phyloP scores from a whole-genome alignment of 1,284 basidiomycete genomes.

The Macrocystidia cucumis region DNA sequence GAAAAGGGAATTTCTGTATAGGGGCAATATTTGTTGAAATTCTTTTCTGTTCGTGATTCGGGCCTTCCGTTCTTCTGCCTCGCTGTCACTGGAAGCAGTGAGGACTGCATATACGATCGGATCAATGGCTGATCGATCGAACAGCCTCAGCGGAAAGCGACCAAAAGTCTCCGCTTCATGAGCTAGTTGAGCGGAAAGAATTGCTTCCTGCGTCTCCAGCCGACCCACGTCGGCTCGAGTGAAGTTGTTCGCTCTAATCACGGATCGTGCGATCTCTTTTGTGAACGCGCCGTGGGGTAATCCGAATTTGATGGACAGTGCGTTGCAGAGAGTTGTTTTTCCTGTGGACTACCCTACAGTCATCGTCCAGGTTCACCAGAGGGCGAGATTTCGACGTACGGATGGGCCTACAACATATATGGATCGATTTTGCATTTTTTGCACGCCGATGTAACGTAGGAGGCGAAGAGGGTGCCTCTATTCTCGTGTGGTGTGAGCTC shows the following conservation, averaged over 20 bases:
- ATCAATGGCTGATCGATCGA: constrained; percentile 57
- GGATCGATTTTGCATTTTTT: constrained; percentile 7
- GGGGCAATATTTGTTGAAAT: constrained; percentile 32
- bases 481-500: too few relatives aligned
- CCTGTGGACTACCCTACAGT: constrained; percentile 45
- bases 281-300: constrained; percentile 32
- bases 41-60: constrained; percentile 24
- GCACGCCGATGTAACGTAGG: too few relatives aligned
- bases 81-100: constrained; percentile 26
- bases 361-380: neutral
- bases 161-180: constrained; percentile 26
- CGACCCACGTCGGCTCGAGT: constrained; percentile 39
- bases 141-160: constrained; percentile 30
- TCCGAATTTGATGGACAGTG: constrained; percentile 32
- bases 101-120: constrained; percentile 52
- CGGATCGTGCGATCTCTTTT: constrained; percentile 49
- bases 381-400: constrained; percentile 16
- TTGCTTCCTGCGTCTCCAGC: constrained; percentile 53
- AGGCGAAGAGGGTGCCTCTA: too few relatives aligned
- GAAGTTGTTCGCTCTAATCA: constrained; percentile 44
- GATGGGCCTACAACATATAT: constrained; percentile 51
- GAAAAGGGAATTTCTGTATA: constrained; percentile 35
- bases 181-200: constrained; percentile 44
- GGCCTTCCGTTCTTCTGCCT: constrained; percentile 25
- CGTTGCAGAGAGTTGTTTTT: constrained; percentile 56